Percentiles rank a stretch among this genome's conserved stretches.
These are phyloP conservation scores for Tetrahymena elliotti DNA, from an alignment of 73 alveolate genomes.

Conservation along the genomic window DNA sequence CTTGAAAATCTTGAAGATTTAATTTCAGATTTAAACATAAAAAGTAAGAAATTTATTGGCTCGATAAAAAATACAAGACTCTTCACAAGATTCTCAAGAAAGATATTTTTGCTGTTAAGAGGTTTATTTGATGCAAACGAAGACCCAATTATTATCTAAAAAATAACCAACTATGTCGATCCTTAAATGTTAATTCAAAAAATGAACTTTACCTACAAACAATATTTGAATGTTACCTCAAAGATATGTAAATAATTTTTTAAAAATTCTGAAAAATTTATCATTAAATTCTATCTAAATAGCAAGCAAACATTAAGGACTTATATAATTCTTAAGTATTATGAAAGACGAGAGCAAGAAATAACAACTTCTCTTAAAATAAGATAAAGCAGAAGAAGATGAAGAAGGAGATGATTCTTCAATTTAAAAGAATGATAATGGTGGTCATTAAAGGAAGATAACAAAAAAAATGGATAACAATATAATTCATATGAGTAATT, in stretches of 20 bases:
- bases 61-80: neutral
- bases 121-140: neutral
- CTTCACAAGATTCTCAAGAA: neutral
- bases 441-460: neutral
- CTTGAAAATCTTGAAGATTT: constrained; percentile 16
- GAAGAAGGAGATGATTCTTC: neutral
- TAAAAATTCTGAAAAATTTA: too few relatives aligned
- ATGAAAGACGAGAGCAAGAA: neutral
- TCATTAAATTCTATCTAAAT: neutral
- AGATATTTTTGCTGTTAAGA: neutral
- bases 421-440: neutral
- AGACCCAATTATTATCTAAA: neutral
- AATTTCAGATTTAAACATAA: neutral
- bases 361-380: neutral
- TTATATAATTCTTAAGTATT: neutral
- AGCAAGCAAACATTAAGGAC: neutral
- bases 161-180: neutral
- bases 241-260: neutral
- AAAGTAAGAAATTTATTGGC: neutral
- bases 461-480: neutral
- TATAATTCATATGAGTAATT: neutral
- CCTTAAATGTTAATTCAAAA: neutral
- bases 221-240: neutral
- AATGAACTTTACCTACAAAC: neutral
- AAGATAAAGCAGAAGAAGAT: neutral